Conservation (phyloP, 768 basidiomycete species). For the Serpula lacrymans region DNA sequence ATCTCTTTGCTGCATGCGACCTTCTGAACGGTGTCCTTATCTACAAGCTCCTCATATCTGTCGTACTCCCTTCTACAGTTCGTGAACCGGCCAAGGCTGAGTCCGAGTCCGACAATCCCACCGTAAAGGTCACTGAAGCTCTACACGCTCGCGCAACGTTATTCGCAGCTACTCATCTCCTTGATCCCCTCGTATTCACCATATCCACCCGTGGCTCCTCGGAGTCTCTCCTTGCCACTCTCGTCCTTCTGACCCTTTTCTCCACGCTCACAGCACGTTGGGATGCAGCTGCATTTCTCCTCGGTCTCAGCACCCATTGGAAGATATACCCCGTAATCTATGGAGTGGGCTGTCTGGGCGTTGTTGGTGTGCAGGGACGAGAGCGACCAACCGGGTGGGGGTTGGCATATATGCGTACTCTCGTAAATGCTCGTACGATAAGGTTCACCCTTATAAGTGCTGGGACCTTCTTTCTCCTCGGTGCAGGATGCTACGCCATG, state of each 20-base stretch:
- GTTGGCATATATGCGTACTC: conserved; percentile 27
- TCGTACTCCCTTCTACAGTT: conserved; percentile 37
- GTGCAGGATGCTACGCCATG: conserved; percentile 69
- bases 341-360: conserved; percentile 69
- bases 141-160: conserved; percentile 41
- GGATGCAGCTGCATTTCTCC: conserved; percentile 62
- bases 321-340: conserved; percentile 97
- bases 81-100: no score
- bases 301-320: conserved; percentile 90
- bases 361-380: conserved; percentile 30
- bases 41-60: conserved; percentile 52
- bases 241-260: conserved; percentile 72
- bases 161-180: conserved; percentile 71
- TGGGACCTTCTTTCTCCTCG: conserved; percentile 61
- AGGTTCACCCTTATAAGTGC: conserved; percentile 71
- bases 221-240: conserved; percentile 78
- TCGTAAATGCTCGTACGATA: conserved; percentile 50
- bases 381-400: conserved; percentile 17
- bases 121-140: background rate
- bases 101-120: background rate
- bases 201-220: conserved; percentile 98
- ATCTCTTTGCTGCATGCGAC: conserved; percentile 82
- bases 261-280: conserved; percentile 55
- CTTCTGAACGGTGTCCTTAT: conserved; percentile 76
- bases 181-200: conserved; percentile 93